These are phyloP conservation scores for Yamadazyma jaroonii DNA, from an alignment of 1,139 yeast species.

Conservation along the genomic window DNA sequence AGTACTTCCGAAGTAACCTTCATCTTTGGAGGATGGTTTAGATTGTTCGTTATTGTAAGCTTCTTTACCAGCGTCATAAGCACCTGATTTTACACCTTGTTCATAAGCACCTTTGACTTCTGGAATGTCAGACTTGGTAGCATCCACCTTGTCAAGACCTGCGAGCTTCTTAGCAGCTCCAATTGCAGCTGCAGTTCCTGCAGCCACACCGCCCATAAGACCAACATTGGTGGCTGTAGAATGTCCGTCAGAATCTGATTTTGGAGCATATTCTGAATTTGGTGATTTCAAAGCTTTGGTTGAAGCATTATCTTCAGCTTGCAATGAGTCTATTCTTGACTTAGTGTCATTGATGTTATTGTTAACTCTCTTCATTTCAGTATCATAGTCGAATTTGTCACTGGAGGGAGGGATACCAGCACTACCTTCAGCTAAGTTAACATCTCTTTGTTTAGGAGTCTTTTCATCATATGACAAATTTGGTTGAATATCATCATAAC, in stretches of 20 bases:
- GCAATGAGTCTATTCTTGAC: constrained; percentile 22
- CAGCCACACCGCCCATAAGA: constrained; percentile 11
- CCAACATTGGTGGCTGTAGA: constrained; percentile 16
- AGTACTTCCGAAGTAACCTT: no score
- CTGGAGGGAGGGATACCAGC: constrained; percentile 17
- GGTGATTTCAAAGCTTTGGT: constrained; percentile 18
- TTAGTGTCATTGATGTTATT: constrained; percentile 24
- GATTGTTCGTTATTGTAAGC: constrained; percentile 1
- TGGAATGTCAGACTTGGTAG: constrained; percentile 6
- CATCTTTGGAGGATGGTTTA: no score
- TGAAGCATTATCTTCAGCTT: constrained; percentile 16
- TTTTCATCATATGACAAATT: not conserved
- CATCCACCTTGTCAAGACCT: constrained; percentile 3
- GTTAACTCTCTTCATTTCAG: constrained; percentile 22
- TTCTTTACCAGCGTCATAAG: constrained; percentile 18
- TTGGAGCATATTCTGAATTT: constrained; percentile 12
- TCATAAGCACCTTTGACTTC: constrained; percentile 18
- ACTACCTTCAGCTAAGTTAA: not conserved
- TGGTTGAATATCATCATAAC: constrained; percentile 9
- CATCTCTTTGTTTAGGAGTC: not conserved
- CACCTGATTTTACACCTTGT: constrained; percentile 18
- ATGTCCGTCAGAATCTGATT: constrained; percentile 11
- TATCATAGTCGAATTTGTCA: constrained; percentile 20
- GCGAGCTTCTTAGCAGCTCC: constrained; percentile 6
- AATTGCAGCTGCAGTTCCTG: constrained; percentile 11